Evolutionary conservation across 495 filamentous ascomycete species (phyloP).

Genomic region (Neurospora tetrasperma): DNA sequence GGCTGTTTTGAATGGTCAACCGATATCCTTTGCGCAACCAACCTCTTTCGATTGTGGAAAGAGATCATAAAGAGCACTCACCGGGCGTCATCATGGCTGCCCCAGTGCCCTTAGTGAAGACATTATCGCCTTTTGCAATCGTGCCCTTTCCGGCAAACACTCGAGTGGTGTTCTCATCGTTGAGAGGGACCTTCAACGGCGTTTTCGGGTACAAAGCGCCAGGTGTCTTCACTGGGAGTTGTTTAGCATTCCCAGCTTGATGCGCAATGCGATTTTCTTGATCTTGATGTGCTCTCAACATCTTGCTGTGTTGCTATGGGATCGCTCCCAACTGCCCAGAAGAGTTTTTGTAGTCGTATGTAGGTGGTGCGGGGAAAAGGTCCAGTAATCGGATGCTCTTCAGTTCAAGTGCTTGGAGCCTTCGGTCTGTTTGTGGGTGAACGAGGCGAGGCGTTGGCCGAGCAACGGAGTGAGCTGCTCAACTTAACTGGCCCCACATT

Average conservation of each 20-base stretch:
- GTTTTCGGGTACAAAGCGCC: constrained; percentile 69
- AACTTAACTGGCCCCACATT: neutral
- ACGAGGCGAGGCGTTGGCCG: neutral
- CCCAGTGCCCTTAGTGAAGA: constrained; percentile 31
- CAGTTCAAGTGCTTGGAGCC: neutral
- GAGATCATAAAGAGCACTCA: neutral
- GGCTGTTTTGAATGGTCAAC: constrained; percentile 36
- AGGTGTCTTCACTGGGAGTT: constrained; percentile 68
- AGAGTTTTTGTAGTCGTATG: neutral
- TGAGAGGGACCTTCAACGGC: constrained; percentile 69
- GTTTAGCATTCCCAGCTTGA: constrained; percentile 71
- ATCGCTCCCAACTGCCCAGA: neutral
- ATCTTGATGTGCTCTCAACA: constrained; percentile 68
- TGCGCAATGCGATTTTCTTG: constrained; percentile 80
- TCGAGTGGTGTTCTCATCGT: constrained; percentile 73
- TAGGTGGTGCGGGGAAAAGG: neutral
- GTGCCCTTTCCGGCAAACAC: constrained; percentile 56
- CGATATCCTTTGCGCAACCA: constrained; percentile 14
- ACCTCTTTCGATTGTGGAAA: constrained; percentile 39
- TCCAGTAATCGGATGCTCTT: neutral
- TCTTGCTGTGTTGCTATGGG: constrained; percentile 16
- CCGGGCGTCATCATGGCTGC: constrained; percentile 61
- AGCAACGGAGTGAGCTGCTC: neutral
- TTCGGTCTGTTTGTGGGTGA: neutral
- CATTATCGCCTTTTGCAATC: constrained; percentile 45